Evolutionary conservation across 192 early-diverging fungal genomes (phyloP), one percentile per base, ranked within the genome.

Genomic region (Coemansia sp.): DNA sequence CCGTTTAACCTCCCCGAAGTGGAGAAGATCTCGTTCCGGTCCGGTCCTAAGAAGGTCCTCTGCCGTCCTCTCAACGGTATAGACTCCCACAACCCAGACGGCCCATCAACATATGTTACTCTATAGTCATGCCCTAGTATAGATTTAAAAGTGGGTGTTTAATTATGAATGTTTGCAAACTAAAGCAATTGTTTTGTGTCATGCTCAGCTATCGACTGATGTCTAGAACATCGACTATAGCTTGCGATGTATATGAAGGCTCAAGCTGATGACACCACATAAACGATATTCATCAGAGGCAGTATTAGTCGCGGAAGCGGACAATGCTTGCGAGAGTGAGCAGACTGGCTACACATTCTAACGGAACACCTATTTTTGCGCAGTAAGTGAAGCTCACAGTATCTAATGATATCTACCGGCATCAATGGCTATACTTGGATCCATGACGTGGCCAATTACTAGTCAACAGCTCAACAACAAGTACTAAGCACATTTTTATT

Each of bases 21-120:
- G 7, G 43, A 43, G 1, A 62, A 64, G 24, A 69, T 74, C 5
- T 65, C 46, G 20, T 82, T 74, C n/a, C 39, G 68, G 3, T 39
- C 75, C 22, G 75, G 74, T 7, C 80, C 80, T 0, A 34, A 62
- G 22, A 18, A 57, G 1, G 80, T 82, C 36, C 68, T 69, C 66
- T 82, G 80, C 63, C 64, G 74, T 27, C 80, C 80, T 12, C 80
- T 82, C 52, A 77, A 75, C 27, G 27, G 27, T 27, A 2, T 27
- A 2, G 75, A 49, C 39, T 18, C 55, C 6, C 63, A 31, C 18
- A 65, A 66, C 1, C 80, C 80, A 18, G 80, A 82, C 39, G 80
- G 80, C 3, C 57, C 72, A 24, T 66, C 72, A 0, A 68, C 65
- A 13, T 68, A 64, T 27, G 74, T 76, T 31, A 2, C 41, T 22